Evolutionary conservation across 345 rosid genomes (phyloP).

Genomic region (Euphorbia lathyris): DNA sequence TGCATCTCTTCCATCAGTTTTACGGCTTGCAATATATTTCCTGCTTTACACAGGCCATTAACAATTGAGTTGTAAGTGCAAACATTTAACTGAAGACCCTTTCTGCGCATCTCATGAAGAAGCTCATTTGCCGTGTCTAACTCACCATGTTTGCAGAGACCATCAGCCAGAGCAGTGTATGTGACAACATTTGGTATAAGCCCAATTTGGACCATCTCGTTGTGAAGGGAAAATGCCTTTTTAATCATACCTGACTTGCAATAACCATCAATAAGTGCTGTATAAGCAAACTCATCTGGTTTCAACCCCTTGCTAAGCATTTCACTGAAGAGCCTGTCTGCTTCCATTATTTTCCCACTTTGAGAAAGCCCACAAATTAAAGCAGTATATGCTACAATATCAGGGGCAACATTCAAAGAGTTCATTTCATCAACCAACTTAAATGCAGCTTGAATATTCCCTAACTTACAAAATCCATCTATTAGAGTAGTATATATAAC

Average conservation of each 20-base stretch:
- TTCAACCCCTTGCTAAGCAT: conserved; percentile 53
- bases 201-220: conserved; percentile 69
- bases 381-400: conserved; percentile 69
- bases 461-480: conserved; percentile 67
- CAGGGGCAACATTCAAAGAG: conserved; percentile 43
- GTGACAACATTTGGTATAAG: conserved; percentile 76
- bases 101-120: conserved; percentile 71
- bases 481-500: conserved; percentile 79
- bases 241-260: conserved; percentile 69
- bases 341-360: conserved; percentile 61
- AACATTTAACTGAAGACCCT: conserved; percentile 75
- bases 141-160: conserved; percentile 81
- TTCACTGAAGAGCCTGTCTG: conserved; percentile 55
- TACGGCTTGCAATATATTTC: conserved; percentile 57
- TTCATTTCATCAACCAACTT: conserved; percentile 62
- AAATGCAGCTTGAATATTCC: conserved; percentile 51
- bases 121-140: conserved; percentile 82
- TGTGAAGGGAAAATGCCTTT: conserved; percentile 74
- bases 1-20: conserved; percentile 75
- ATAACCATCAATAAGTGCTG: conserved; percentile 80
- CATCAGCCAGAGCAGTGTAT: conserved; percentile 78
- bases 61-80: conserved; percentile 70
- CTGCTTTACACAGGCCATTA: conserved; percentile 83
- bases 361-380: conserved; percentile 69
- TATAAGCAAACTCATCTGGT: conserved; percentile 75